A percentile compares a stretch with the other conserved stretches of the same genome.
Conservation (phyloP, 495 filamentous ascomycete species). For the Hypoxylon perforatum region DNA sequence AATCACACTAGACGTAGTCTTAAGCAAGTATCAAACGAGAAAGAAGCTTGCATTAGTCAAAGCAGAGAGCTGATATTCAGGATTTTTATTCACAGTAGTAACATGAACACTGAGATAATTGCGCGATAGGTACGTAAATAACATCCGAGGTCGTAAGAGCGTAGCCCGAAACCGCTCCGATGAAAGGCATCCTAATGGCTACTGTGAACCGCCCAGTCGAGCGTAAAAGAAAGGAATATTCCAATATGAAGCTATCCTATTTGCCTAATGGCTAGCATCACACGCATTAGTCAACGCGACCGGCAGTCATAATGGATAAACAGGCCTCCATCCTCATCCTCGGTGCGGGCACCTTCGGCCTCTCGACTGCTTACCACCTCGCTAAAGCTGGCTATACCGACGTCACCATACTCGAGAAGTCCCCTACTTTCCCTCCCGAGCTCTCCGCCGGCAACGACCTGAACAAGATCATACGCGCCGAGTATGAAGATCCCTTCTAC, state of each 20-base stretch:
- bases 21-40: background rate
- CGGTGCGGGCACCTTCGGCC: constrained; percentile 62
- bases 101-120: background rate
- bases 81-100: too few relatives aligned
- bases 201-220: background rate
- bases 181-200: constrained; percentile 3
- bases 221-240: constrained; percentile 22
- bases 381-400: constrained; percentile 54
- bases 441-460: constrained; percentile 63
- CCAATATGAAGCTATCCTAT: constrained; percentile 17
- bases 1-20: constrained; percentile 6
- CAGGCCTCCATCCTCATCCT: constrained; percentile 49
- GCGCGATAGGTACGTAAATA: constrained; percentile 3
- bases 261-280: background rate
- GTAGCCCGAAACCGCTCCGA: constrained; percentile 27
- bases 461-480: constrained; percentile 67
- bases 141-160: constrained; percentile 15
- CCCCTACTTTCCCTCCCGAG: constrained; percentile 51
- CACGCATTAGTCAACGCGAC: background rate
- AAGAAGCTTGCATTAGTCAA: background rate
- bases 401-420: constrained; percentile 59
- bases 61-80: too few relatives aligned
- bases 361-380: constrained; percentile 63
- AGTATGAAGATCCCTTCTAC: constrained; percentile 68
- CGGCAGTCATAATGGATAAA: constrained; percentile 11